Evolutionary conservation across 371 early-diverging fungal genomes (phyloP).

Genomic region (Phascolomyces articulosus): DNA sequence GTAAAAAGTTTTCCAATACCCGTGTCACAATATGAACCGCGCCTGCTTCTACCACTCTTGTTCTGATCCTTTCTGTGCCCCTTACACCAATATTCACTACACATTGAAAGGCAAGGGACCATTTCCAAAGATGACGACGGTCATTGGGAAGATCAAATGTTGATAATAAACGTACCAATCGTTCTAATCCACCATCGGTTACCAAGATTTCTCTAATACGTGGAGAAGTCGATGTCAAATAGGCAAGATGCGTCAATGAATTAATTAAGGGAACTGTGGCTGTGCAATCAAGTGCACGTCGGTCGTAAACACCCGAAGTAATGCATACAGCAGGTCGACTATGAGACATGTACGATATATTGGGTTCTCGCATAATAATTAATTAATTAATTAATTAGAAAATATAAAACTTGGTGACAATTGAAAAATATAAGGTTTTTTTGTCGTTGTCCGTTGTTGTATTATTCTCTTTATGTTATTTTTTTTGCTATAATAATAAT

Average conservation of each 20-base stretch:
- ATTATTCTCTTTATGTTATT: too few relatives aligned
- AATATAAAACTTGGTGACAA: too few relatives aligned
- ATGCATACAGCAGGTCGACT: conserved; percentile 82
- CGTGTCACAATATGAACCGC: conserved; percentile 79
- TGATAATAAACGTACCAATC: conserved; percentile 76
- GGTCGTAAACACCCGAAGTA: conserved; percentile 83
- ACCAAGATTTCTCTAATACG: conserved; percentile 81
- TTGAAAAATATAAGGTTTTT: too few relatives aligned
- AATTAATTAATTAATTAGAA: too few relatives aligned
- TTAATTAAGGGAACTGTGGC: conserved; percentile 84
- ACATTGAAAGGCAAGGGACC: conserved; percentile 85
- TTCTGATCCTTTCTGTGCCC: conserved; percentile 80
- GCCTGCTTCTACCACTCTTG: conserved; percentile 85
- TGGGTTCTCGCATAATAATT: conserved; percentile 77
- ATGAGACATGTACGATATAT: conserved; percentile 74
- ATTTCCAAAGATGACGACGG: conserved; percentile 74
- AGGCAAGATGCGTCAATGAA: conserved; percentile 85
- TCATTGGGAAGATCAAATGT: conserved; percentile 67
- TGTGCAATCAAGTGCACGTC: conserved; percentile 89
- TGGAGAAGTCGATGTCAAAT: conserved; percentile 82
- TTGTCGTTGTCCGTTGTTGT: too few relatives aligned
- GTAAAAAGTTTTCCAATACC: conserved; percentile 73
- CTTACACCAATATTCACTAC: conserved; percentile 87
- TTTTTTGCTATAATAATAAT: too few relatives aligned
- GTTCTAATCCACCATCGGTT: conserved; percentile 87